phyloP scores from a whole-genome alignment of 2,329 filamentous ascomycete species.

The Fusarium decemcellulare region DNA sequence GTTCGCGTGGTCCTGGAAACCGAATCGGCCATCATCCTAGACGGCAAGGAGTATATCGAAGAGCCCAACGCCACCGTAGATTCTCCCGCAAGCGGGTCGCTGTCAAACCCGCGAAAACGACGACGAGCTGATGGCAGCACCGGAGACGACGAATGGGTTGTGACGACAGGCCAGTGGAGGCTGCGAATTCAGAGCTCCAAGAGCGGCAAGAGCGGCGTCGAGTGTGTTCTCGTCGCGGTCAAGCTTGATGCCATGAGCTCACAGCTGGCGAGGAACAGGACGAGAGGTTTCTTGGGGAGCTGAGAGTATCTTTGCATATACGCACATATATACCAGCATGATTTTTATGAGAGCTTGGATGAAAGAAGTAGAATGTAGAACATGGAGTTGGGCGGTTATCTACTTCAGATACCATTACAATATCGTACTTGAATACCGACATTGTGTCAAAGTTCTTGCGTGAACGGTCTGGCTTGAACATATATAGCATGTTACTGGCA shows the following conservation, averaged over 20 bases:
- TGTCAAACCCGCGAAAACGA: slow-evolving; percentile 61
- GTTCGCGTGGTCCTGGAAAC: slow-evolving; percentile 75
- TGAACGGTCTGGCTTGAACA: background rate
- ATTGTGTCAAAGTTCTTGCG: background rate
- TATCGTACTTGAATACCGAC: background rate
- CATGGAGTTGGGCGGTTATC: background rate
- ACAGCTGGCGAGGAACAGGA: slow-evolving; percentile 76
- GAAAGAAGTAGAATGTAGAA: background rate
- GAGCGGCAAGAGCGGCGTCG: slow-evolving; percentile 68
- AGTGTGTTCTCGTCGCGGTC: slow-evolving; percentile 82
- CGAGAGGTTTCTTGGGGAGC: slow-evolving; percentile 72
- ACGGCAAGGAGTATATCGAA: slow-evolving; percentile 64
- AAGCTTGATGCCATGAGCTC: slow-evolving; percentile 80
- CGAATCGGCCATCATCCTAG: slow-evolving; percentile 71
- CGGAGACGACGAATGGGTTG: slow-evolving; percentile 68
- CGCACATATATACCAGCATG: background rate
- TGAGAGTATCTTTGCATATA: slow-evolving; percentile 15
- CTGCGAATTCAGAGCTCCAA: slow-evolving; percentile 71
- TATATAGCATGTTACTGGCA: slow-evolving; percentile 22
- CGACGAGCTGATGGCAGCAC: slow-evolving; percentile 56
- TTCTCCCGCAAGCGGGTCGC: slow-evolving; percentile 47
- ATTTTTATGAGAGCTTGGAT: background rate
- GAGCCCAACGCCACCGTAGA: slow-evolving; percentile 46
- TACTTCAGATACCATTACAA: slow-evolving; percentile 9
- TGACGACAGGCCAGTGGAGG: slow-evolving; percentile 80